These are phyloP conservation scores for Polygonum aviculare DNA, from an alignment of 148 eudicot species.

Conservation along the genomic window DNA sequence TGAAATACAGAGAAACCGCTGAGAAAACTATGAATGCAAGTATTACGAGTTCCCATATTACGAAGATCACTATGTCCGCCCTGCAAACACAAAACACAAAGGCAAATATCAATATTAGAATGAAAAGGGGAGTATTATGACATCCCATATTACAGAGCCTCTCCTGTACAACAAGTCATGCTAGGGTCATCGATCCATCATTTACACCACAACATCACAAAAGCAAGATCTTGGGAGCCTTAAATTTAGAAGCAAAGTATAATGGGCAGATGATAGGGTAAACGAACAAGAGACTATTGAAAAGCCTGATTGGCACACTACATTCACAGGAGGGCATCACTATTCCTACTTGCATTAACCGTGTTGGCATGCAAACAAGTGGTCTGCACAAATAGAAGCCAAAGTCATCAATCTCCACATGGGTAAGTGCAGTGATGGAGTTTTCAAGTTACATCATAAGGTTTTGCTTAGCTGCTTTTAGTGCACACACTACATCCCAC, in stretches of 20 bases:
- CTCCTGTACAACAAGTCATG: neutral
- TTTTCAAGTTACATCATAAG: neutral
- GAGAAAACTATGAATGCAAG: slow-evolving; percentile 92
- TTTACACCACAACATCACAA: neutral
- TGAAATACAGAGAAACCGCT: slow-evolving; percentile 78
- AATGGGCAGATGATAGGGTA: neutral
- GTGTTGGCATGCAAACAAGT: neutral
- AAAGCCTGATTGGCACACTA: neutral
- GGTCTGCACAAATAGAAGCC: neutral
- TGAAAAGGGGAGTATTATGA: neutral
- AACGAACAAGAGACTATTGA: neutral
- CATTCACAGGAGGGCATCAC: neutral
- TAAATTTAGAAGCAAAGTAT: neutral
- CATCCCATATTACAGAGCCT: neutral
- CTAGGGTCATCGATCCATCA: neutral
- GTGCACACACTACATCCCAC: neutral
- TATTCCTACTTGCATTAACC: neutral
- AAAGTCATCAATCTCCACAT: neutral
- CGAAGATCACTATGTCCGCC: slow-evolving; percentile 88
- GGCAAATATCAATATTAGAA: slow-evolving; percentile 1
- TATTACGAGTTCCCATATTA: slow-evolving; percentile 86
- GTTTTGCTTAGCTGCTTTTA: neutral
- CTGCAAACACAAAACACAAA: slow-evolving; percentile 40
- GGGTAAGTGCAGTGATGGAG: neutral
- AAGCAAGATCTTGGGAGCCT: neutral